A percentile compares a stretch with the other conserved stretches of the same genome.
These are phyloP conservation scores for Tolypocladium paradoxum DNA, from an alignment of 2,329 filamentous ascomycete genomes.

Conservation along the genomic window DNA sequence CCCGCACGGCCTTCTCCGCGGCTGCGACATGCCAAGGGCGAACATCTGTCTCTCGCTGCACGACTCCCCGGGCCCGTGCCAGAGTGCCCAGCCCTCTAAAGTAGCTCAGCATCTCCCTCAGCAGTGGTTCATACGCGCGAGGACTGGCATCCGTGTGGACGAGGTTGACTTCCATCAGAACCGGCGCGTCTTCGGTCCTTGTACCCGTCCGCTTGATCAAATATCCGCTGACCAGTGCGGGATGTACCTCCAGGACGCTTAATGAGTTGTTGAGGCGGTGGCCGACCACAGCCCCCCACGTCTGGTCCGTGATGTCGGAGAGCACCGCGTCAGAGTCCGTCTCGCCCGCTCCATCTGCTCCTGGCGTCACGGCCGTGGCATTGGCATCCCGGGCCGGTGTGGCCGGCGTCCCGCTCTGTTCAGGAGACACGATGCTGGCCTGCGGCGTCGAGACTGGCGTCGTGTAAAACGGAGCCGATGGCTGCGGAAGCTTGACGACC, in stretches of 20 bases:
- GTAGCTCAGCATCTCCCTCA: conserved; percentile 60
- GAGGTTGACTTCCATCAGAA: conserved; percentile 53
- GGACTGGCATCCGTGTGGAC: conserved; percentile 43
- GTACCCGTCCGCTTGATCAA: conserved; percentile 52
- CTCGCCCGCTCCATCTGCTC: conserved; percentile 31
- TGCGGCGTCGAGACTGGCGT: conserved; percentile 63
- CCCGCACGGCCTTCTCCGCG: conserved; percentile 57
- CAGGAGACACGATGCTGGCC: conserved; percentile 47
- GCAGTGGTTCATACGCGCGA: conserved; percentile 48
- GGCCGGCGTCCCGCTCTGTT: conserved; percentile 40
- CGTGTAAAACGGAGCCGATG: conserved; percentile 36
- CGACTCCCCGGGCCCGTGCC: conserved; percentile 53
- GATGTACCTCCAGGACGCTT: conserved; percentile 42
- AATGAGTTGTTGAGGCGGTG: conserved; percentile 53
- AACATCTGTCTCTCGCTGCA: conserved; percentile 48
- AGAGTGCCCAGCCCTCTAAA: conserved; percentile 60
- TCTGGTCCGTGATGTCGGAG: conserved; percentile 62
- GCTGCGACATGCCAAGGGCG: conserved; percentile 70
- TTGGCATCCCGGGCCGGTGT: conserved; percentile 33
- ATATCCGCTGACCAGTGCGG: conserved; percentile 53
- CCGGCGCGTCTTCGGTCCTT: conserved; percentile 45
- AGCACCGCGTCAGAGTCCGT: conserved; percentile 50
- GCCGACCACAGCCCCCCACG: conserved; percentile 61
- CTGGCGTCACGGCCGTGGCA: conserved; percentile 33
- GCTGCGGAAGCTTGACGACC: conserved; percentile 34